Base-by-base conservation (phyloP, 352 stramenopile genomes). In the Globisporangium camurandrum region DNA sequence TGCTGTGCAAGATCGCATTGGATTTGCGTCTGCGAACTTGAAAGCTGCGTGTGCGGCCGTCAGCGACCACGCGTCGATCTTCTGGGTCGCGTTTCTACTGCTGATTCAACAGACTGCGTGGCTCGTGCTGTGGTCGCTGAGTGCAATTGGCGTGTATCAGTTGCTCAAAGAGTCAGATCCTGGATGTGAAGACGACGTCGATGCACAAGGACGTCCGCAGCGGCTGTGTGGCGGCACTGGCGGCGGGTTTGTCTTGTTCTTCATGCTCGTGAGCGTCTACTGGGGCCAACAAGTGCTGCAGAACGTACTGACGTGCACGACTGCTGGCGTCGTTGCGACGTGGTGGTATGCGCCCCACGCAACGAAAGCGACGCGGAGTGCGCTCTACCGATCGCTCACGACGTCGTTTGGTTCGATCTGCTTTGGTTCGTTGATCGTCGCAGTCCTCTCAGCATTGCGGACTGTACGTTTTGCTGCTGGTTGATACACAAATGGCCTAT, bases 341-440 rank as follows among this genome's bases (percentile, higher is more conserved):
- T 93, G 80, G 77, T 93, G 83, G 83, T 93, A 91, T 65, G 75
- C 90, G 55, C 66, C 75, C 8, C 52, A 77, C 49, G 46, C 66
- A 4, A 62, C 79, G 55, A 75, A 68, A 31, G 77, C 69, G 14
- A 86, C 79, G 4, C 51, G 76, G 17, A 75, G 77, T 46, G 74
- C 83, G 44, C 66, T 91, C 17, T 89, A 91, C 58, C 77, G 83
- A 38, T 90, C 83, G 38, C 36, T 93, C 45, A 91, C 79, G 43
- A 84, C 79, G 51, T 84, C 70, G 24, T 87, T 90, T 42, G 79
- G 79, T 9, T 87, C 74, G 17, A 90, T 90, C 57, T 88, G 76
- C 64, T 87, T 90, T 49, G 86, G 86, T 1, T 95, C 84, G 17
- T 59, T 95, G 20, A 82, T 95, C 52, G 86, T 95, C 30, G 86